Base-by-base conservation (phyloP, 768 basidiomycete species). In the Paxillus ammoniavirescens region DNA sequence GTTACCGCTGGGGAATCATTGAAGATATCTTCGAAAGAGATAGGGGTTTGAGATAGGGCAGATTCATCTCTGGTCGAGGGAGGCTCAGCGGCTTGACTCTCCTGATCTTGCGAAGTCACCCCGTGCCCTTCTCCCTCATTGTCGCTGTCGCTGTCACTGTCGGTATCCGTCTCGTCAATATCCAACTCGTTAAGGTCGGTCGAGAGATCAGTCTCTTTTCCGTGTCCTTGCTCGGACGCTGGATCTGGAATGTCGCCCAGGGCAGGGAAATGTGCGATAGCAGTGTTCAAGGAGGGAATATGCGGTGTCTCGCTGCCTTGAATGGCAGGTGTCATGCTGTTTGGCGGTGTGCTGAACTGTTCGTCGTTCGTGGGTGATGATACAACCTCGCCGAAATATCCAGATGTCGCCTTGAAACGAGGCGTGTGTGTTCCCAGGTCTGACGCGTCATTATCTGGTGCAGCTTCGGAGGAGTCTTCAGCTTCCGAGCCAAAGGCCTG, bases 11-110 rank as follows among this genome's bases (percentile, higher is more conserved):
- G 55, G 26, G 70, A n/a, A 35, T 59, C 61, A 43, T 45, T 51
- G 64, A 85, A 83, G 17, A 84, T 74, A 57, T 84, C 82, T 53
- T 86, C 83, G 54, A 86, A 85, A 8, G 78, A 74, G 31, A 53
- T 50, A 44, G 64, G 49, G 28, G 54, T n/a, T 14, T 33, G 44
- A 2, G 59, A 18, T 35, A 42, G 49, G 3, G 23, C 31, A 44
- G 50, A 14, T 30, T 57, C 62, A 5, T 69, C 52, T 30, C 57
- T 59, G 8, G 42, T 26, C 10, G 48, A n/a, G 33, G 58, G 40
- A 7, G 52, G 60, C 38, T 65, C 53, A 12, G 61, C 54, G 14
- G 55, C 44, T 23, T 53, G 62, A 35, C 59, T 58, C 47, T 64
- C 65, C 33, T 54, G 53, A 15, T 53, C 49, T 44, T 68, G 65